Conservation (phyloP, 352 stramenopile genomes). For the Blastocystis sp. region DNA sequence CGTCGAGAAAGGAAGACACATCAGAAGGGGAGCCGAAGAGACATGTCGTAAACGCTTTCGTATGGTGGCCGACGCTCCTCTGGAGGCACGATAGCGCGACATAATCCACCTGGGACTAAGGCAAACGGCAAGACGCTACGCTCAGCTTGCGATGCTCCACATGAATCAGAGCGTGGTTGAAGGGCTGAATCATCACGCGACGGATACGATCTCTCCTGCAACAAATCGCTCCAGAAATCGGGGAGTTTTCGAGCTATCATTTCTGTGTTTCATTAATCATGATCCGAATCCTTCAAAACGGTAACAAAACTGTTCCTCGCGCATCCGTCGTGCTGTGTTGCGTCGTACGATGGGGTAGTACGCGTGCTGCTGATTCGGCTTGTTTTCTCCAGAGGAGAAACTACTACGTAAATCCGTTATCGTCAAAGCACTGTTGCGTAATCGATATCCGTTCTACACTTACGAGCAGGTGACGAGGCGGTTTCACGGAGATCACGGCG, state of each 20-base stretch:
- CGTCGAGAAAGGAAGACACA: neutral
- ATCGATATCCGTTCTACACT: neutral
- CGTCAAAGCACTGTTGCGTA: neutral
- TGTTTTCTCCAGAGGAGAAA: neutral
- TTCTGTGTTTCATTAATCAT: neutral
- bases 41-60: neutral
- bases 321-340: neutral
- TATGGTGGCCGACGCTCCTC: neutral
- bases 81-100: neutral
- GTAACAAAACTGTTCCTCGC: neutral
- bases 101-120: neutral
- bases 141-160: neutral
- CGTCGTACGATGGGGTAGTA: neutral
- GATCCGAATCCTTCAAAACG: neutral
- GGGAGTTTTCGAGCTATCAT: too few relatives aligned
- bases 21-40: neutral
- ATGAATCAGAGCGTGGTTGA: neutral
- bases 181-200: neutral
- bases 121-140: neutral
- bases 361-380: neutral
- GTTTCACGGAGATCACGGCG: slow-evolving; percentile 63
- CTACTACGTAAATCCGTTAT: neutral
- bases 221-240: too few relatives aligned
- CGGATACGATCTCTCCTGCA: too few relatives aligned
- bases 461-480: slow-evolving; percentile 26